These are phyloP conservation scores for Yamadazyma scolyti DNA, from an alignment of 805 yeast species.

Conservation along the genomic window DNA sequence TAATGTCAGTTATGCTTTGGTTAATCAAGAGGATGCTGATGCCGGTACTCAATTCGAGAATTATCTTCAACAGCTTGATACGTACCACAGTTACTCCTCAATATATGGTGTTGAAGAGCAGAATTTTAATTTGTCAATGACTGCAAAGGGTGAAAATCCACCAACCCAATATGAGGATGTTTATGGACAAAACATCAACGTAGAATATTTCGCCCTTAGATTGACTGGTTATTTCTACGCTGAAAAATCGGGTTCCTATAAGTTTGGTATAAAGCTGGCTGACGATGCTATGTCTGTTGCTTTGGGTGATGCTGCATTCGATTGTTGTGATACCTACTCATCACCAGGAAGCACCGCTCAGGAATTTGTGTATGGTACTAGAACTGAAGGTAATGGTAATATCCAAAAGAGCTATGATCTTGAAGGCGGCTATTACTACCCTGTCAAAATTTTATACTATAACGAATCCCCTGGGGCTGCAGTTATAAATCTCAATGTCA, in stretches of 20 bases:
- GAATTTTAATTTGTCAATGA: too few relatives aligned
- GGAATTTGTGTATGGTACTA: background rate
- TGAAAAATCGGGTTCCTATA: constrained; percentile 2
- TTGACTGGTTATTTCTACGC: constrained; percentile 22
- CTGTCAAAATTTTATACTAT: background rate
- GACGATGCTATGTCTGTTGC: constrained; percentile 1
- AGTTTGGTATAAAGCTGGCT: background rate
- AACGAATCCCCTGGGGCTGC: background rate
- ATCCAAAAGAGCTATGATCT: background rate
- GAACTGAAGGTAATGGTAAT: background rate
- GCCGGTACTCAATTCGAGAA: too few relatives aligned
- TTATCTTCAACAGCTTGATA: too few relatives aligned
- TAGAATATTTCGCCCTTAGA: constrained; percentile 2
- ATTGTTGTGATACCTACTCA: too few relatives aligned
- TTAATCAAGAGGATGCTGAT: too few relatives aligned
- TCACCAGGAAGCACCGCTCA: too few relatives aligned
- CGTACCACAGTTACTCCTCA: too few relatives aligned
- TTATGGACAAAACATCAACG: constrained; percentile 3
- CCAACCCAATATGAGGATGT: constrained; percentile 29
- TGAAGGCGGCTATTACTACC: background rate
- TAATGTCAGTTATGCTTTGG: too few relatives aligned
- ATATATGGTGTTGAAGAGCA: too few relatives aligned
- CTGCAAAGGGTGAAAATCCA: too few relatives aligned
- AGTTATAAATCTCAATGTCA: background rate
- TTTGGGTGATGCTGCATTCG: too few relatives aligned